Conservation (phyloP, 108 stramenopile genomes). For the Skeletonema grethae region DNA sequence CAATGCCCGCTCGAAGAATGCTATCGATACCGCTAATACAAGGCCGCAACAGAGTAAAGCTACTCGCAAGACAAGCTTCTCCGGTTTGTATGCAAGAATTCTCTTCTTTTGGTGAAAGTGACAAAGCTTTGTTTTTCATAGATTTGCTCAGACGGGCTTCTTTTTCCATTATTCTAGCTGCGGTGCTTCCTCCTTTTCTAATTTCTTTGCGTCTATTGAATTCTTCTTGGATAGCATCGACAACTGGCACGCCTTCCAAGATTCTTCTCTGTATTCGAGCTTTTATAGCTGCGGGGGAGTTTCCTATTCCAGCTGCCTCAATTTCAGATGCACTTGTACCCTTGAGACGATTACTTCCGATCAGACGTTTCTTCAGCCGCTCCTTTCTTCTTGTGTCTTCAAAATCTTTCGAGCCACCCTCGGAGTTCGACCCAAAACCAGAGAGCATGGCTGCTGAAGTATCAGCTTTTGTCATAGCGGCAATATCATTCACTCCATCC, state of each 20-base stretch:
- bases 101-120: background rate
- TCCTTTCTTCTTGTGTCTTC: slow-evolving; percentile 56
- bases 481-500: slow-evolving; percentile 91
- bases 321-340: background rate
- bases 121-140: slow-evolving; percentile 16
- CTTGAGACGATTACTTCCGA: slow-evolving; percentile 50
- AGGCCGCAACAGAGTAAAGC: slow-evolving; percentile 71
- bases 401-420: slow-evolving; percentile 30
- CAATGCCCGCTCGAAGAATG: slow-evolving; percentile 58
- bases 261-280: slow-evolving; percentile 44
- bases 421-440: slow-evolving; percentile 66
- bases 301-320: slow-evolving; percentile 23
- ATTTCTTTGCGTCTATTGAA: slow-evolving; percentile 39
- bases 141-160: slow-evolving; percentile 49
- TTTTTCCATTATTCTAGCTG: slow-evolving; percentile 61
- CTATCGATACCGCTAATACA: slow-evolving; percentile 66
- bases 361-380: slow-evolving; percentile 34
- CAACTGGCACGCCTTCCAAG: slow-evolving; percentile 33
- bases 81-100: slow-evolving; percentile 53
- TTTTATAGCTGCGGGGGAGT: slow-evolving; percentile 28
- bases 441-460: slow-evolving; percentile 77
- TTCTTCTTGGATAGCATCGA: slow-evolving; percentile 45
- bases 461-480: slow-evolving; percentile 88
- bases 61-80: slow-evolving; percentile 66
- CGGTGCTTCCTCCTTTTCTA: slow-evolving; percentile 55